Percentiles rank a stretch among this genome's conserved stretches.
Conservation (phyloP, 495 filamentous ascomycete species). For the Haplographium delicatum region DNA sequence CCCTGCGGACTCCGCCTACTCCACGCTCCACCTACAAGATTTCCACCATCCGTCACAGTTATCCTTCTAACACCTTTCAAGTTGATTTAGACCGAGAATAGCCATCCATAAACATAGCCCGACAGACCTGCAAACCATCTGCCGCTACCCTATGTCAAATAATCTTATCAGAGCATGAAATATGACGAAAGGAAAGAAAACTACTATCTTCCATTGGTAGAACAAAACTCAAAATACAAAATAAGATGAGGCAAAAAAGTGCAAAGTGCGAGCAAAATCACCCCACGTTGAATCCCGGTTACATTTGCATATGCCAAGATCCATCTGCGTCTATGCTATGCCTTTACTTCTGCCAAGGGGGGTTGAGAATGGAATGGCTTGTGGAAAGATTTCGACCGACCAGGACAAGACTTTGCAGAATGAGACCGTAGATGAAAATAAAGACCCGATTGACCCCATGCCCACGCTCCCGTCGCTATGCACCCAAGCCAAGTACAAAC, state of each 20-base stretch:
- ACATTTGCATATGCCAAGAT: not conserved
- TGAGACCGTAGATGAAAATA: conserved; percentile 39
- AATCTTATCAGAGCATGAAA: conserved; percentile 13
- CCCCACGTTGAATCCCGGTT: not conserved
- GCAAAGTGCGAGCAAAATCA: not conserved
- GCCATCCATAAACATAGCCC: no score
- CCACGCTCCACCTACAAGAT: no score
- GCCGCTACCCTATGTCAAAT: no score
- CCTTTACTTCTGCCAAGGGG: not conserved
- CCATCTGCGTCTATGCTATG: not conserved
- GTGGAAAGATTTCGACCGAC: not conserved
- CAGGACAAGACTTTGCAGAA: conserved; percentile 18
- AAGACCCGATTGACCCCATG: conserved; percentile 55
- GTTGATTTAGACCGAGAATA: no score
- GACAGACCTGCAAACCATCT: no score
- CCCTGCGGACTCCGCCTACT: conserved; percentile 2
- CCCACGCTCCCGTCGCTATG: conserved; percentile 55
- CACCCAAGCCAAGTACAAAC: conserved; percentile 33
- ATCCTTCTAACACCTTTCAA: no score
- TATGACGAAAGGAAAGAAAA: conserved; percentile 31
- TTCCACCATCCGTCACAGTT: no score
- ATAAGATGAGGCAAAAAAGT: conserved; percentile 24
- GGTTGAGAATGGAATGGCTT: not conserved
- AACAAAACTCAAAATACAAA: conserved; percentile 31
- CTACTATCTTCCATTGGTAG: no score